These are phyloP conservation scores for Macrophomina phaseolina DNA, from an alignment of 2,329 filamentous ascomycete genomes.

Conservation along the genomic window DNA sequence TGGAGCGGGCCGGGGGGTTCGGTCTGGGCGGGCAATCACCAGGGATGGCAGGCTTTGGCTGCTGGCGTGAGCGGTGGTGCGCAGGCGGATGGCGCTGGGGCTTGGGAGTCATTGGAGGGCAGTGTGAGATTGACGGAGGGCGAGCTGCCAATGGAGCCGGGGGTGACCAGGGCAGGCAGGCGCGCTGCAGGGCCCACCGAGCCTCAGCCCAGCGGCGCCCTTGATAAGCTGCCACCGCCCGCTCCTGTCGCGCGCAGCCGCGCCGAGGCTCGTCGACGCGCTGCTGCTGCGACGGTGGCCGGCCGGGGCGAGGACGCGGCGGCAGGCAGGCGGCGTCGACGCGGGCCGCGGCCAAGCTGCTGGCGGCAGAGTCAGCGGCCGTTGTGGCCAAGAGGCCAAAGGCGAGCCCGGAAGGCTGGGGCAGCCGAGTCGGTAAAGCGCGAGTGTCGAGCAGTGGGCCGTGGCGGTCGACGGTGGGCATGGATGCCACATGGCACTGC, in stretches of 20 bases:
- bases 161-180: neutral
- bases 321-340: neutral
- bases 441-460: slow-evolving; percentile 3
- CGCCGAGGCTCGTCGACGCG: neutral
- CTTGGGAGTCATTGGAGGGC: slow-evolving; percentile 11
- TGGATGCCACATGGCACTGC: slow-evolving; percentile 24
- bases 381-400: slow-evolving; percentile 10
- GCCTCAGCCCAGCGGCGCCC: slow-evolving; percentile 15
- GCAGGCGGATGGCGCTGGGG: neutral
- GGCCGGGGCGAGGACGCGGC: neutral
- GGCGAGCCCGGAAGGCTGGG: neutral
- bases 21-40: neutral
- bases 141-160: slow-evolving; percentile 9
- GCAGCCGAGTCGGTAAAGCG: slow-evolving; percentile 6
- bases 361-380: slow-evolving; percentile 3
- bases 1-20: neutral
- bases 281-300: neutral
- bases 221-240: slow-evolving; percentile 10
- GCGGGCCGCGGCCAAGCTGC: slow-evolving; percentile 9
- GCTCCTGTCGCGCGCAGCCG: slow-evolving; percentile 4
- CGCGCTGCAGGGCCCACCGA: slow-evolving; percentile 11
- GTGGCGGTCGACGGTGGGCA: neutral
- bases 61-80: neutral
- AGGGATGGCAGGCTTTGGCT: slow-evolving; percentile 7
- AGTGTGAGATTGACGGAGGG: neutral